These are phyloP conservation scores for Sphenostylis stenocarpa DNA, from an alignment of 306 rosid genomes.

Conservation along the genomic window DNA sequence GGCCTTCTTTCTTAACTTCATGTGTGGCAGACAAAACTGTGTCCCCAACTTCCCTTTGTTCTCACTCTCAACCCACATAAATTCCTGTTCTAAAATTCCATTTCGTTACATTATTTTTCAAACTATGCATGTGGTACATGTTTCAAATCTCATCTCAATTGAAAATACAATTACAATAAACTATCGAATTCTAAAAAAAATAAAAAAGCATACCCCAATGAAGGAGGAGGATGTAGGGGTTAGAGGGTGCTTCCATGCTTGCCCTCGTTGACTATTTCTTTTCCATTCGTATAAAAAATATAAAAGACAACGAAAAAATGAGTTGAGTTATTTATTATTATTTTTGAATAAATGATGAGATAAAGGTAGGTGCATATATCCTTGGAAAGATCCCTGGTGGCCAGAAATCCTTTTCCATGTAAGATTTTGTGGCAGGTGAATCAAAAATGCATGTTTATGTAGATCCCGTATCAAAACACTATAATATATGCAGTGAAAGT, in stretches of 20 bases:
- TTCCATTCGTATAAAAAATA: too few species aligned
- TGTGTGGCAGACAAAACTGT: constrained; percentile 10
- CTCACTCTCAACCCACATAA: not conserved
- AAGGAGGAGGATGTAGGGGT: not conserved
- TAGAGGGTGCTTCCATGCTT: not conserved
- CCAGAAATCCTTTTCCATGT: not conserved
- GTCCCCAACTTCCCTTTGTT: constrained; percentile 9
- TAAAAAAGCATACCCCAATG: constrained; percentile 16
- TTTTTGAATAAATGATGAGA: too few species aligned
- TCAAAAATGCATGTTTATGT: not conserved
- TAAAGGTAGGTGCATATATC: not conserved
- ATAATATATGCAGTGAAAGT: constrained; percentile 16
- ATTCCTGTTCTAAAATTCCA: not conserved
- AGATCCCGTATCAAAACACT: constrained; percentile 32
- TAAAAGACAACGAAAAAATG: too few species aligned
- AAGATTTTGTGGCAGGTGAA: constrained; percentile 22
- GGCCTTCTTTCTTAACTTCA: not conserved
- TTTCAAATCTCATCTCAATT: too few species aligned
- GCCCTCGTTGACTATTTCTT: not conserved
- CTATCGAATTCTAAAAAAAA: too few species aligned
- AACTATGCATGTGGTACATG: not conserved
- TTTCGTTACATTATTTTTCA: not conserved
- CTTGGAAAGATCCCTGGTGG: not conserved
- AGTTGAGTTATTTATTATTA: too few species aligned
- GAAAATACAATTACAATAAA: too few species aligned